Base-by-base conservation (phyloP, 2,329 filamentous ascomycete genomes). In the Fusarium ramigenum region DNA sequence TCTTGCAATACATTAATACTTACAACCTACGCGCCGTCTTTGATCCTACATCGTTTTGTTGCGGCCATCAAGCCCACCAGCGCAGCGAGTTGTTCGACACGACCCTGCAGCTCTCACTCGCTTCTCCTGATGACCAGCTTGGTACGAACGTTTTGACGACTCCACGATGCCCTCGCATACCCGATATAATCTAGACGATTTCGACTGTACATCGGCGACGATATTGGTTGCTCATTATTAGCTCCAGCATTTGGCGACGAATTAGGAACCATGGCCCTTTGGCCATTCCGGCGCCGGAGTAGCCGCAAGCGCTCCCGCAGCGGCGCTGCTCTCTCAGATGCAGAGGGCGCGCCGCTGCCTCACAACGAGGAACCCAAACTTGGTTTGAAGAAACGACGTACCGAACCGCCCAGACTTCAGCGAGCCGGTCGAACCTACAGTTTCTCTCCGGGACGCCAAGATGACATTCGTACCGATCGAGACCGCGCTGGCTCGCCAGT, bases 241-340 rank as follows among this genome's bases (percentile, higher is more conserved):
- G 72, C 69, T 73, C 53, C 46, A 56, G 58, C 69, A 63, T 63
- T 67, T 70, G 74, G 74, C 53, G 56, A 76, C 65, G 59, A 67
- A 65, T 47, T 67, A 62, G 58, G 62, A 77, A 75, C 81, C 63
- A 96, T 96, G 93, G 90, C 92, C 80, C 85, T 95, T 82, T 97
- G 94, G 94, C 93, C 92, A 70, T 97, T 97, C 83, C 88, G 91
- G 83, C 91, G 92, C 79, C 92, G 88, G 84, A 91, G 89, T 83
- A 91, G 90, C 82, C 91, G 91, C 83, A 90, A 86, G 83, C 85
- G 87, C 79, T 82, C 86, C 72, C 83, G 84, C 68, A 84, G 84
- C 73, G 82, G 89, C 81, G 88, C 87, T 76, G 87, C 87, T 75
- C 82, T 88, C 74, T 83, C 87, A 67, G 87, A 87, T 77, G 82